Evolutionary conservation across 1,284 basidiomycete genomes (phyloP), one percentile per base, ranked within the genome.

Genomic region (Microbotryum scabiosae): DNA sequence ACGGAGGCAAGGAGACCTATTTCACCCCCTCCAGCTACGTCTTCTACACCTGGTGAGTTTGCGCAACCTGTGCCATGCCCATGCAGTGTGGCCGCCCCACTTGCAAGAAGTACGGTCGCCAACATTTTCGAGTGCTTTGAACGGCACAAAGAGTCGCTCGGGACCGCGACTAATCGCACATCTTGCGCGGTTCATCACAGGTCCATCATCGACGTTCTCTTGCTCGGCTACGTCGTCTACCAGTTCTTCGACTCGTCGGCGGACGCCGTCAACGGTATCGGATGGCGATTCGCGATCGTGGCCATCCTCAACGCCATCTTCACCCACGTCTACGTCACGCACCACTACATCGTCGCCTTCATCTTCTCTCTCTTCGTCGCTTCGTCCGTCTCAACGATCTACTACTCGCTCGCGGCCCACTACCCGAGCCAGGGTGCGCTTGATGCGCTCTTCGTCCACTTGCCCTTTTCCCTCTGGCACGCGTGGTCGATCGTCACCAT

Each of bases 201-300:
- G 59, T 21, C 46, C n/a, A 28, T 61, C 21, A 55, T 52, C 69
- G 71, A 76, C 61, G 55, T 70, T 9, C 69, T 77, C 45, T 73
- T 77, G 54, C 69, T 78, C 50, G 76, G 76, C 48, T 69, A 62
- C 53, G 69, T 74, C 21, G 47, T 72, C 57, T 69, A 69, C 59
- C 71, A 73, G 61, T 73, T 73, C 64, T 57, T 69, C 46, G 70
- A 64, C 54, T n/a, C 44, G 26, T 62, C 63, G 30, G 57, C 52
- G 55, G 62, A 64, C 30, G 41, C 57, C 16, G 56, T 67, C 47
- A 68, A 73, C 56, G 72, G 69, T 32, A 68, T 78, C 58, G 74
- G 75, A 21, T 78, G 75, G 75, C 62, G 75, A 20, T 76, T 78
- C 64, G 73, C 75, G 10, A 64, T 73, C 32, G 67, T 77, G 36